Conservation (phyloP, 192 early-diverging fungal genomes). For the Podila verticillata region DNA sequence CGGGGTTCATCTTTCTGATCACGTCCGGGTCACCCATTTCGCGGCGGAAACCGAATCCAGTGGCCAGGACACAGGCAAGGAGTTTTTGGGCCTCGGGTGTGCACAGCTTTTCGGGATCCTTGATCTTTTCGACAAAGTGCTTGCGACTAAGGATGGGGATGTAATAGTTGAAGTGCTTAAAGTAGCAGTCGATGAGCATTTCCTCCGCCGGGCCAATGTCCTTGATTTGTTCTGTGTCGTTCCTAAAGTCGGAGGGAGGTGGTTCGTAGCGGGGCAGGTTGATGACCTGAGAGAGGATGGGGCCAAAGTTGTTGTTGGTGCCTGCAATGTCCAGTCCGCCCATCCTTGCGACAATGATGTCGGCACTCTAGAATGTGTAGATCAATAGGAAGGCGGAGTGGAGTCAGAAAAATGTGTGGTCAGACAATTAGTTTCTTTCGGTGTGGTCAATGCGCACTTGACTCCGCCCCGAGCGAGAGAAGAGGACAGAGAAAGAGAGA, state of each 20-base stretch:
- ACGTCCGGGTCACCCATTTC: constrained; percentile 23
- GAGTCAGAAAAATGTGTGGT: no score
- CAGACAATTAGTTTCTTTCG: no score
- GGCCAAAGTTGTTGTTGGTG: constrained; percentile 46
- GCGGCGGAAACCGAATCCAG: constrained; percentile 43
- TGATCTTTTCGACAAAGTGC: constrained; percentile 25
- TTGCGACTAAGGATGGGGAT: constrained; percentile 39
- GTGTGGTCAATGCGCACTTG: no score
- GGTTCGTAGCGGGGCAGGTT: constrained; percentile 43
- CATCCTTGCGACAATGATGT: constrained; percentile 37
- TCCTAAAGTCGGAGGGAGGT: constrained; percentile 30
- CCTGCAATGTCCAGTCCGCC: constrained; percentile 39
- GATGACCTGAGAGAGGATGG: constrained; percentile 45
- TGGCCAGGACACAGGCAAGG: constrained; percentile 40
- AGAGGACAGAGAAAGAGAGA: no score
- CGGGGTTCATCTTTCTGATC: constrained; percentile 42
- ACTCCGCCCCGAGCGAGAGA: no score
- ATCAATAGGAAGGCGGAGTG: no score
- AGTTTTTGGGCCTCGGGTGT: constrained; percentile 28
- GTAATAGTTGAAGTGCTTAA: constrained; percentile 49
- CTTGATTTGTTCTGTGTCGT: constrained; percentile 19
- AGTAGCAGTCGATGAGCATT: constrained; percentile 47
- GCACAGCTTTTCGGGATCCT: constrained; percentile 6
- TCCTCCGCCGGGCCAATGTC: constrained; percentile 12
- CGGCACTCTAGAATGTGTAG: constrained; percentile 12